Evolutionary conservation across 805 yeast genomes (phyloP), one percentile per base, ranked within the genome.

Genomic region (Candida sphagnicola): DNA sequence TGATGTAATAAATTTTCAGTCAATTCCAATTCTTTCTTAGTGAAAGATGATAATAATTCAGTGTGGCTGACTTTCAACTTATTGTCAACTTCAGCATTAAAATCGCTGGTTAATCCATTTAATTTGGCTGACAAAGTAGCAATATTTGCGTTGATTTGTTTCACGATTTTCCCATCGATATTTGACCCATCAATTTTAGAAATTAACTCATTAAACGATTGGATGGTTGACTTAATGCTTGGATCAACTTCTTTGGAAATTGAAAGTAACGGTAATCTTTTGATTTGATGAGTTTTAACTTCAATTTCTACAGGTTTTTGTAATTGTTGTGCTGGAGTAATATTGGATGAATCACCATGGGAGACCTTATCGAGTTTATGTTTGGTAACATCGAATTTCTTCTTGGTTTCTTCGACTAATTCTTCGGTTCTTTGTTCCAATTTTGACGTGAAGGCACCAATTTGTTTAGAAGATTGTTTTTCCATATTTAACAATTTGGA

Each of bases 1-100:
- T 84, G 81, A 30, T 69, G 60, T 50, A 78, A 67, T 58, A 84
- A 77, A 39, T 74, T 70, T 39, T 70, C 67, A n/a, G 85, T 73
- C 45, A 82, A 59, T 34, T 74, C 77, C 42, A 74, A 67, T 62
- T 82, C 78, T 54, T 79, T 62, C 47, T 61, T 60, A 40, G 73
- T 67, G 50, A 53, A 66, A 10, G 58, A 44, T 8, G 72, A 48
- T 41, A 66, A 62, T 43, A 65, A 56, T 31, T 68, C 72, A 17
- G 65, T 65, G 44, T 67, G 70, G 11, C 64, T 50, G 31, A 50
- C 54, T 49, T 63, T 64, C 40, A 68, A 51, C 41, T 64, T 59
- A 21, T 41, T 34, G 34, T 57, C 60, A 34, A 68, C 48, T 43
- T 65, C 69, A n/a, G 56, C 55, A 29, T 67, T 69, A 44, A 67